Percentiles rank a stretch among this genome's conserved stretches.
These are phyloP conservation scores for Pseudogymnoascus sp. DNA, from an alignment of 2,329 filamentous ascomycete genomes.

Conservation along the genomic window DNA sequence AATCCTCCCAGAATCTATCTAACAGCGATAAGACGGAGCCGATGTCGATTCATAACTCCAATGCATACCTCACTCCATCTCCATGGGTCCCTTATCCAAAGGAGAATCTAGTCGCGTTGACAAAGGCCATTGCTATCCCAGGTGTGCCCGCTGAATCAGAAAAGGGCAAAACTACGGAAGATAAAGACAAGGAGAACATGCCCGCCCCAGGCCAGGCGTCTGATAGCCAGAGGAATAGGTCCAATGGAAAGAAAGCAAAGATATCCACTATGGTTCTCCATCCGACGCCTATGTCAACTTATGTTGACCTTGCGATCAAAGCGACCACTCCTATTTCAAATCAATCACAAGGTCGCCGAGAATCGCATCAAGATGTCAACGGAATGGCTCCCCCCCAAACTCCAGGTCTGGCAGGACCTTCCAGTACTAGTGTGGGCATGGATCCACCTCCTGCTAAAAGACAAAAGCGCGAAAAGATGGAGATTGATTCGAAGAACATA, in stretches of 20 bases:
- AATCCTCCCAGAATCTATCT: conserved; percentile 43
- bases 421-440: conserved; percentile 43
- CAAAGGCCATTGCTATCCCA: conserved; percentile 20
- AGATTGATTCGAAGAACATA: conserved; percentile 66
- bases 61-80: conserved; percentile 82
- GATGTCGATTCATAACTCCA: conserved; percentile 89
- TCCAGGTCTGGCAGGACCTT: conserved; percentile 49
- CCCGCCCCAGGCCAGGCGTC: conserved; percentile 41
- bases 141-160: conserved; percentile 23
- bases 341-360: conserved; percentile 39
- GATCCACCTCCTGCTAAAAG: conserved; percentile 53
- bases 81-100: conserved; percentile 70
- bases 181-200: conserved; percentile 52
- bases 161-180: conserved; percentile 35
- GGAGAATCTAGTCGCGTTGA: conserved; percentile 28
- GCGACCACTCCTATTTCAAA: conserved; percentile 53
- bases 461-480: conserved; percentile 62
- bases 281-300: conserved; percentile 67
- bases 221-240: conserved; percentile 38
- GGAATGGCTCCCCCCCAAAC: conserved; percentile 57
- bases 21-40: conserved; percentile 54
- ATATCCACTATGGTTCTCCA: conserved; percentile 75
- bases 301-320: conserved; percentile 69
- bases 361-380: conserved; percentile 32
- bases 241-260: conserved; percentile 45